Evolutionary conservation across 495 filamentous ascomycete genomes (phyloP).

Genomic region (Xylaria scruposa): DNA sequence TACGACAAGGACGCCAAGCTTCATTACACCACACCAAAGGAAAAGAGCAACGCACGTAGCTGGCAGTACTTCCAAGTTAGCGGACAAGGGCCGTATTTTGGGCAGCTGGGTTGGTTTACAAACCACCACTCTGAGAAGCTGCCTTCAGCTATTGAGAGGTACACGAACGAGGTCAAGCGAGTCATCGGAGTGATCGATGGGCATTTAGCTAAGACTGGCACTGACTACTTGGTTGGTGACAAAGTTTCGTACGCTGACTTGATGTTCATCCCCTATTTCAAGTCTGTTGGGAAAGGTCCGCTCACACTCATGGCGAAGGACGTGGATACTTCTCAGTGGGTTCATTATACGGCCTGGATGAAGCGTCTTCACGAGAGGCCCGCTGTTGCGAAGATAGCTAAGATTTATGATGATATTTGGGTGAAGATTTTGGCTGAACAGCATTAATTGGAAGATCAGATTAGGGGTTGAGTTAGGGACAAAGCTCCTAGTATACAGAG

Average conservation of each 20-base stretch:
- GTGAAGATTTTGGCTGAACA: background rate
- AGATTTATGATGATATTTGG: conserved; percentile 9
- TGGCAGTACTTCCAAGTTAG: conserved; percentile 66
- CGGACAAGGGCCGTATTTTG: conserved; percentile 69
- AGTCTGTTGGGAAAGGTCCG: background rate
- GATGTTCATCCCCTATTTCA: conserved; percentile 37
- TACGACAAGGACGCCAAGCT: conserved; percentile 71
- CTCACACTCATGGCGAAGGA: conserved; percentile 13
- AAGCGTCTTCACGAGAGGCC: conserved; percentile 10
- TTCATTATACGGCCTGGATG: conserved; percentile 20
- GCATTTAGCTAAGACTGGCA: conserved; percentile 34
- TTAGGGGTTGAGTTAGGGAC: background rate
- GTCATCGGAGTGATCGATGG: conserved; percentile 55
- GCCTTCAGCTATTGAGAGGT: conserved; percentile 56
- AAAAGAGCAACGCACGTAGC: conserved; percentile 62
- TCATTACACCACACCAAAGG: conserved; percentile 55
- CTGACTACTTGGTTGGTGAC: conserved; percentile 51
- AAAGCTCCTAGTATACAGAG: background rate
- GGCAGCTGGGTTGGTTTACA: conserved; percentile 49
- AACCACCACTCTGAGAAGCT: conserved; percentile 54
- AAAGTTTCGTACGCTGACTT: conserved; percentile 41
- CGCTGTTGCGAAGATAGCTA: conserved; percentile 13
- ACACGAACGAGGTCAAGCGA: conserved; percentile 54
- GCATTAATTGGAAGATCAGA: background rate
- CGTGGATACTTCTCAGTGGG: conserved; percentile 12